Evolutionary conservation across 306 rosid species (phyloP), one percentile per base, ranked within the genome.

Genomic region (Gleditsia sinensis): DNA sequence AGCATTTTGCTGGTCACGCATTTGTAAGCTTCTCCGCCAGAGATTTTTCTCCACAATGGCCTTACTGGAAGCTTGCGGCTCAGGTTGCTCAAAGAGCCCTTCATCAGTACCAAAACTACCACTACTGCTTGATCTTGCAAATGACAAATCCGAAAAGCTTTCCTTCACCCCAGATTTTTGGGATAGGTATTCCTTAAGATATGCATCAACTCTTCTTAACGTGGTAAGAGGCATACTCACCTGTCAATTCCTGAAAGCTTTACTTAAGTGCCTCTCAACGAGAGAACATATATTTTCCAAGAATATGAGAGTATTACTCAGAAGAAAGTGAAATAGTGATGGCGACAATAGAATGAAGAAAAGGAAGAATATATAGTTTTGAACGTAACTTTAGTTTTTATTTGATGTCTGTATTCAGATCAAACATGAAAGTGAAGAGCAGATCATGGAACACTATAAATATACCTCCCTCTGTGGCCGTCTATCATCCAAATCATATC

Each of bases 401-500:
- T 30, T 16, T 36, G 23, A 42, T 58, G 25, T 23, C 34, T 59
- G 56, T 75, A 53, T 50, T 67, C 36, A 67, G 16, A 77, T 24
- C 24, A 43, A 66, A 59, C 3, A 30, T 48, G 56, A 75, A 66
- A 71, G 43, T 28, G 13, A 46, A 51, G 55, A 16, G 51, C 43
- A 65, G 10, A 42, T 27, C 24, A 66, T n/a, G 57, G 43, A 84
- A 69, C 67, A 66, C 56, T 23, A 43, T 7, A 20, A 50, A 78
- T 9, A 28, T 87, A 94, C 99, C 96, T 94, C 98, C 74, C 99
- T 87, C 86, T 84, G 96, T 24, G 99, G 99, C 40, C 91, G 88
- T 69, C 81, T 79, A 61, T 94, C 99, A 71, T 94, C 99, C 82
- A 94, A 86, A 79, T 94, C 99, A 76, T 77, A 94, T 83, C 99